Conservation (phyloP, 768 basidiomycete species). For the Trametes villosa region DNA sequence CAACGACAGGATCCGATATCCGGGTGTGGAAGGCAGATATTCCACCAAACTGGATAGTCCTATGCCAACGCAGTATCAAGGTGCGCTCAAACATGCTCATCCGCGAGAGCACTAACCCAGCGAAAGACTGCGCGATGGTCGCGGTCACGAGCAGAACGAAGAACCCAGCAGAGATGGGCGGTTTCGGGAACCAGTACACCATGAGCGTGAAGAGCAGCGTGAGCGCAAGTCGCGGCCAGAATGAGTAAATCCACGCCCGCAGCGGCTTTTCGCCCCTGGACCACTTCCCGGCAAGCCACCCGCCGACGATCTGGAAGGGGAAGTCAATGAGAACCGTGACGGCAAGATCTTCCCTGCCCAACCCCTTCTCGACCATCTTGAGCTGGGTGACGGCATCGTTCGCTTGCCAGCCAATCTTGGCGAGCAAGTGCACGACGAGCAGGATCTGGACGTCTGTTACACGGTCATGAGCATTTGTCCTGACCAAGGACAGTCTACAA, state of each 20-base stretch:
- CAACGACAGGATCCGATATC: slow-evolving; percentile 94
- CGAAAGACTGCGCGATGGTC: slow-evolving; percentile 83
- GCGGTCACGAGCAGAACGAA: slow-evolving; percentile 81
- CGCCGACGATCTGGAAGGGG: slow-evolving; percentile 94
- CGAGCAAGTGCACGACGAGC: slow-evolving; percentile 83
- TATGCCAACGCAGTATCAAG: slow-evolving; percentile 33
- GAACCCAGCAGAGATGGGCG: slow-evolving; percentile 74
- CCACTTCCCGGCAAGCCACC: slow-evolving; percentile 94
- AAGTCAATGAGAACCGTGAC: slow-evolving; percentile 95
- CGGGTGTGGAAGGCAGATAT: slow-evolving; percentile 99
- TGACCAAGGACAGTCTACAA: too few relatives aligned
- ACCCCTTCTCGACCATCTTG: slow-evolving; percentile 96
- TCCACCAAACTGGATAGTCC: slow-evolving; percentile 98
- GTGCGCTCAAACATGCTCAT: too few relatives aligned
- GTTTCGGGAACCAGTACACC: slow-evolving; percentile 83
- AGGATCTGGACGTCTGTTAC: slow-evolving; percentile 85
- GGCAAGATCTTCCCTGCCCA: slow-evolving; percentile 95
- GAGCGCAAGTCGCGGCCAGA: slow-evolving; percentile 85
- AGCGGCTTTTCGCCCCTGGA: slow-evolving; percentile 78
- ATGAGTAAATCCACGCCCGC: slow-evolving; percentile 88
- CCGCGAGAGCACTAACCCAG: slow-evolving; percentile 48
- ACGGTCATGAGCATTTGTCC: neutral
- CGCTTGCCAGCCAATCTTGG: slow-evolving; percentile 93
- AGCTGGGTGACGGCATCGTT: slow-evolving; percentile 90
- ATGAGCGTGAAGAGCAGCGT: slow-evolving; percentile 72